Percentiles rank a stretch among this genome's conserved stretches.
Evolutionary conservation across 139 green algal genomes (phyloP).

Genomic region (Mychonastes homosphaera): DNA sequence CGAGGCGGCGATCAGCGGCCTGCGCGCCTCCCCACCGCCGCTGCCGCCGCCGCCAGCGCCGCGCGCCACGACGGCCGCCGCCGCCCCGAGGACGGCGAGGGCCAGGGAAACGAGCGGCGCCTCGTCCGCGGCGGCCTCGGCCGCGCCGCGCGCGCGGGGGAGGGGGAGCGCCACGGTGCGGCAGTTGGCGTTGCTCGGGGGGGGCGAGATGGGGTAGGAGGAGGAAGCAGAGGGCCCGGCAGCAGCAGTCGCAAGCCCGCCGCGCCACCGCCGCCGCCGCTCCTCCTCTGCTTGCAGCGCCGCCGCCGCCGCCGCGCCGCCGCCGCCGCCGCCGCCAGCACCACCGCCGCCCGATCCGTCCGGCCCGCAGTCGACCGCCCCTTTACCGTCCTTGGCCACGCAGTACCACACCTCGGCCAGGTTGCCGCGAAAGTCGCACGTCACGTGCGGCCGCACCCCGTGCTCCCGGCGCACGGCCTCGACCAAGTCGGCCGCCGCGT

Average conservation of each 20-base stretch:
- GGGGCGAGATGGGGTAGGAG: too few species aligned
- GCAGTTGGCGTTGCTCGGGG: too few species aligned
- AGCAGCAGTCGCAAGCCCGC: neutral
- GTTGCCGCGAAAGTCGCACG: conserved; percentile 26
- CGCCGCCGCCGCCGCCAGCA: neutral
- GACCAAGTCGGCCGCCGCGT: conserved; percentile 19
- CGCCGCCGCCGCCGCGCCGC: neutral
- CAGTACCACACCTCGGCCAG: conserved; percentile 38
- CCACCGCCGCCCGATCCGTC: neutral
- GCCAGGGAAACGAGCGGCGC: too few species aligned
- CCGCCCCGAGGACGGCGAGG: too few species aligned
- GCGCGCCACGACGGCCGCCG: too few species aligned
- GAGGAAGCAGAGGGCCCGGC: neutral
- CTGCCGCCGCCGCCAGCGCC: too few species aligned
- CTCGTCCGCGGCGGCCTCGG: too few species aligned
- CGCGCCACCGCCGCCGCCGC: neutral
- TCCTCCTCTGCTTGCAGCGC: conserved; percentile 9
- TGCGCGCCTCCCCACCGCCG: too few species aligned
- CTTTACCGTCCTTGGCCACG: conserved; percentile 11
- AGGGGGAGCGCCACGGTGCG: too few species aligned
- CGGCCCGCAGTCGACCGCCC: neutral
- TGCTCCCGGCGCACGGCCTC: conserved; percentile 27
- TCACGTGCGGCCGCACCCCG: conserved; percentile 26
- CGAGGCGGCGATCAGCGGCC: too few species aligned
- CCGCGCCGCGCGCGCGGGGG: too few species aligned